Evolutionary conservation across 768 basidiomycete species (phyloP).

Genomic region (Termitomyces eurrhizus): DNA sequence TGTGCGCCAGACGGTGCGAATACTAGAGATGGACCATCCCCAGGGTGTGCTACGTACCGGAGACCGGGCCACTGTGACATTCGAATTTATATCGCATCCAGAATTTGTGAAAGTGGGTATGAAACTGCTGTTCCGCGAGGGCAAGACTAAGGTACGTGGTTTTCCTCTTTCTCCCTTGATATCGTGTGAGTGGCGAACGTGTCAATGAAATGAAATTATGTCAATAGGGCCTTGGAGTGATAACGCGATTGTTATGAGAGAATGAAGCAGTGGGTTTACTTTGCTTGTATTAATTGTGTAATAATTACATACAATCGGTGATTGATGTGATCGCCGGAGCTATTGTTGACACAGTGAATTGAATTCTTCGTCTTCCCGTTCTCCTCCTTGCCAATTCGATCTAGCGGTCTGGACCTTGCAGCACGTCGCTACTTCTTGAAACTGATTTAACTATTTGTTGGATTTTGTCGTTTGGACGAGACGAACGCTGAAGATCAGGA

Average conservation of each 20-base stretch:
- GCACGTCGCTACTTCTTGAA: neutral
- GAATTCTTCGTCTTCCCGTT: slow-evolving; percentile 1
- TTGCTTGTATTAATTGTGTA: slow-evolving; percentile 2
- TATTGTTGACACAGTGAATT: slow-evolving; percentile 8
- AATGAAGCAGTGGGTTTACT: neutral
- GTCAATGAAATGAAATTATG: neutral
- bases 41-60: slow-evolving; percentile 89
- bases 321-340: slow-evolving; percentile 4
- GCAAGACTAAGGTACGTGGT: slow-evolving; percentile 81
- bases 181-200: neutral
- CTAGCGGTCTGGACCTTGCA: slow-evolving; percentile 7
- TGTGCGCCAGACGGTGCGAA: slow-evolving; percentile 89
- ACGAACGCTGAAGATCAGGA: neutral
- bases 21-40: slow-evolving; percentile 87
- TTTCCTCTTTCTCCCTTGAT: neutral
- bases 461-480: neutral
- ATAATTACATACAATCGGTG: slow-evolving; percentile 1
- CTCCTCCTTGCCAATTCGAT: neutral
- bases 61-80: slow-evolving; percentile 90
- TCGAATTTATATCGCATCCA: slow-evolving; percentile 90
- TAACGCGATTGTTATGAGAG: slow-evolving; percentile 58
- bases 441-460: neutral
- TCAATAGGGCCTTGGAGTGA: slow-evolving; percentile 68
- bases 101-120: slow-evolving; percentile 93
- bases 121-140: slow-evolving; percentile 92